Base-by-base conservation (phyloP, 2,329 filamentous ascomycete genomes). In the Ambrosiella xylebori region DNA sequence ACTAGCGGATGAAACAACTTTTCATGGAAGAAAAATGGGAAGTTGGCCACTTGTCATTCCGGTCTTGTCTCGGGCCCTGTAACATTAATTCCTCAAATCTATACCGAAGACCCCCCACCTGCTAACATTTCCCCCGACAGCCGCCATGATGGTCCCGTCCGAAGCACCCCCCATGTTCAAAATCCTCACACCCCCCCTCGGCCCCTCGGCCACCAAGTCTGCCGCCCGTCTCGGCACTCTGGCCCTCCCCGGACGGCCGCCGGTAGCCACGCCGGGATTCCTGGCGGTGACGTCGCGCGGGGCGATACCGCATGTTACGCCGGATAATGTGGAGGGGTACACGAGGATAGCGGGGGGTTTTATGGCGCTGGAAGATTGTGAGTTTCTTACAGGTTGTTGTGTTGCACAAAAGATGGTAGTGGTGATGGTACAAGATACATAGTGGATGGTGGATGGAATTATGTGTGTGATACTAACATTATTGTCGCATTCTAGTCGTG, bases 281-380 rank as follows among this genome's bases (percentile, higher is more conserved):
- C 73, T 95, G 60, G 84, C 81, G 55, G 75, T 86, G 63, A 86
- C 86, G 2, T 96, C 93, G 39, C 80, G 93, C 65, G 93, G 93
- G 19, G 80, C 80, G 1, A 74, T 97, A 40, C 89, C 93, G 56
- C 93, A 98, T 71, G 71, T 98, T 63, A 86, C 90, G 2, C 90
- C 89, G 44, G 93, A 98, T 73, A 85, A 85, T 61, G 74, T 93
- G 63, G 68, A 71, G 45, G 82, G 80, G 58, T 75, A 85, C 65
- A 82, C 83, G 0, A 68, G 77, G 4, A 74, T 94, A 60, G 73
- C 74, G 36, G 86, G 85, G 35, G 76, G 87, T 2, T 95, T 95
- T 67, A 74, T 93, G 65, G 87, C 85, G 0, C 73, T 97, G 36
- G 93, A 98, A 74, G 93, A 98, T 70, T 97, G 93, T 96, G 76